Evolutionary conservation across 108 stramenopile genomes (phyloP).

Genomic region (Seminavis robusta): DNA sequence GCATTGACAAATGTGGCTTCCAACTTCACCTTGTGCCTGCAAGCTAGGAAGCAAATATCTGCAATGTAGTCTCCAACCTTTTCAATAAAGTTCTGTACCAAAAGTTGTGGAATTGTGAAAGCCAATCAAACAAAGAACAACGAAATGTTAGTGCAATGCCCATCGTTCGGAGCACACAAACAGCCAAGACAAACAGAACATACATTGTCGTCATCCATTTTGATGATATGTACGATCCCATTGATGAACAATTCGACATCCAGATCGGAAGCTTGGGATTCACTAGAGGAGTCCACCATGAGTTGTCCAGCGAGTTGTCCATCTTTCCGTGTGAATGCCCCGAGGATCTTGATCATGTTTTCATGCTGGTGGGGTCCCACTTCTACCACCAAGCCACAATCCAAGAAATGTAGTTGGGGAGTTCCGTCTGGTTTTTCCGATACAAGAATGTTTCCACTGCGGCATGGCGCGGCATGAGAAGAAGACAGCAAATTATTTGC

Average conservation of each 20-base stretch:
- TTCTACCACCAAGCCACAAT: conserved; percentile 87
- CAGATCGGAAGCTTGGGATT: conserved; percentile 58
- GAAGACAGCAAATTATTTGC: conserved; percentile 6
- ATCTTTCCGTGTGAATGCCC: conserved; percentile 80
- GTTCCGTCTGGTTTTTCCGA: conserved; percentile 46
- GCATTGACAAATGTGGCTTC: conserved; percentile 86
- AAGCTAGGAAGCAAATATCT: conserved; percentile 86
- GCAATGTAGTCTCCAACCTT: conserved; percentile 84
- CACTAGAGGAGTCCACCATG: conserved; percentile 79
- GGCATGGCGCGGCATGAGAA: neutral
- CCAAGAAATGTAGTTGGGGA: conserved; percentile 63
- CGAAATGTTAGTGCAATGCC: neutral
- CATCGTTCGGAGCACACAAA: neutral
- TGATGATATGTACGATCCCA: conserved; percentile 72
- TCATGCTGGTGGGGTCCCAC: conserved; percentile 79
- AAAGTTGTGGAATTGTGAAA: neutral
- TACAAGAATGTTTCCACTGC: conserved; percentile 74
- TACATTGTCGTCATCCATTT: conserved; percentile 41
- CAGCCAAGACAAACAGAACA: neutral
- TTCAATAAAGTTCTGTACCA: conserved; percentile 78
- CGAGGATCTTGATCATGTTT: conserved; percentile 77
- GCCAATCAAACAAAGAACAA: no score
- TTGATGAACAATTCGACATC: conserved; percentile 77
- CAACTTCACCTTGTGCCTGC: conserved; percentile 73
- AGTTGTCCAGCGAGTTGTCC: conserved; percentile 74